Conservation (phyloP, 2,329 filamentous ascomycete species). For the Alternaria brassicicola region DNA sequence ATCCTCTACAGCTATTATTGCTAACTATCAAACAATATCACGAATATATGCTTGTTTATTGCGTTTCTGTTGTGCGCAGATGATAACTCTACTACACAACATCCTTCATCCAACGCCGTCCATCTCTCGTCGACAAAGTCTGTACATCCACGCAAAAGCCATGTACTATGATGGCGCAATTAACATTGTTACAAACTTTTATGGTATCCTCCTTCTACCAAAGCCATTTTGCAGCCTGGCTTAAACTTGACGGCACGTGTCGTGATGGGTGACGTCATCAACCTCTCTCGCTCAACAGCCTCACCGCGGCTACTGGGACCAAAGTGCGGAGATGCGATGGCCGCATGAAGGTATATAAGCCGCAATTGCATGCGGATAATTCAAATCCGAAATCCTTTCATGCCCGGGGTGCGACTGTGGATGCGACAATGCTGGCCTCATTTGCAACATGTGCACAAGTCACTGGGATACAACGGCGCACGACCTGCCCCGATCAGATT, state of each 20-base stretch:
- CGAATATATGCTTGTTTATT: neutral
- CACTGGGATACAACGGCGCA: neutral
- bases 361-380: neutral
- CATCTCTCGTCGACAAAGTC: neutral
- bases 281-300: neutral
- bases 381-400: too few relatives aligned
- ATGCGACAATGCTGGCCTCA: neutral
- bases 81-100: neutral
- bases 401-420: too few relatives aligned
- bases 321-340: neutral
- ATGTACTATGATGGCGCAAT: neutral
- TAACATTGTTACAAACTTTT: neutral
- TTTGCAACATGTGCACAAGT: neutral
- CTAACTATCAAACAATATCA: neutral
- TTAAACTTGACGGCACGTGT: neutral
- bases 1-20: neutral
- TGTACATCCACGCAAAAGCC: neutral
- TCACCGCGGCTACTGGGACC: neutral
- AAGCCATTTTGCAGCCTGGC: neutral
- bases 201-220: neutral
- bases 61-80: accelerated
- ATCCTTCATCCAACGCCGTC: neutral
- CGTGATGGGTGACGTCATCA: neutral
- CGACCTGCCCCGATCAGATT: neutral
- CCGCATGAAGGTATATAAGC: neutral